Percentiles rank a stretch among this genome's conserved stretches.
These are phyloP conservation scores for Xylaria cubensis DNA, from an alignment of 495 filamentous ascomycete genomes.

Conservation along the genomic window DNA sequence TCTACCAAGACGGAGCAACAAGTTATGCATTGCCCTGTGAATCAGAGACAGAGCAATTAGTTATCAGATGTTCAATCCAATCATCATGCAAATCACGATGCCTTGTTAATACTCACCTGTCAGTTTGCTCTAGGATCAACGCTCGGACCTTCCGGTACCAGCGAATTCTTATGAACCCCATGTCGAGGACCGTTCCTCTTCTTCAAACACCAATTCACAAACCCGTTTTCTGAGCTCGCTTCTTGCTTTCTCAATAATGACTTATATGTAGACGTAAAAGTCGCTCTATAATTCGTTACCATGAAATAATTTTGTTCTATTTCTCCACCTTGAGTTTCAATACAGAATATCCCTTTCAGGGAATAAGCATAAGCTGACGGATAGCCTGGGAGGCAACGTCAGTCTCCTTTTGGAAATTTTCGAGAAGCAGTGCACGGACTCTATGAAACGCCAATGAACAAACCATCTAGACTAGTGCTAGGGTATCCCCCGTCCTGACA, in stretches of 20 bases:
- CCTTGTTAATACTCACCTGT: background rate
- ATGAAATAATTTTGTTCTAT: background rate
- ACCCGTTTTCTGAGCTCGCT: background rate
- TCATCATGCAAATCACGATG: slow-evolving; percentile 1
- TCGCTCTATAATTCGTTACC: background rate
- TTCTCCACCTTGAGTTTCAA: background rate
- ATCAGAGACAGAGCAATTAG: background rate
- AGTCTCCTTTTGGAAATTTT: slow-evolving; percentile 19
- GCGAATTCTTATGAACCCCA: background rate
- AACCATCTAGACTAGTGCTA: background rate
- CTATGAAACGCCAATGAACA: slow-evolving; percentile 19
- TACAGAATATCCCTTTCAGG: background rate
- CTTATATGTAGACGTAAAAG: background rate
- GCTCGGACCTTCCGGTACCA: slow-evolving; percentile 1
- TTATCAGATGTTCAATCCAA: too few relatives aligned
- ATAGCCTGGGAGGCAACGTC: background rate
- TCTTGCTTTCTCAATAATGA: background rate
- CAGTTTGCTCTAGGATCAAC: background rate
- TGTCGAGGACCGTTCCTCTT: background rate
- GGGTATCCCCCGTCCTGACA: background rate
- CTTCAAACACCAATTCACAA: background rate
- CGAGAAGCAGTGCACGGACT: slow-evolving; percentile 24
- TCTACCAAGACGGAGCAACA: background rate
- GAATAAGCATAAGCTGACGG: background rate
- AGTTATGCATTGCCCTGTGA: background rate